Conservation (phyloP, 1,139 yeast genomes). For the Blastobotrys raffinosifermentans region DNA sequence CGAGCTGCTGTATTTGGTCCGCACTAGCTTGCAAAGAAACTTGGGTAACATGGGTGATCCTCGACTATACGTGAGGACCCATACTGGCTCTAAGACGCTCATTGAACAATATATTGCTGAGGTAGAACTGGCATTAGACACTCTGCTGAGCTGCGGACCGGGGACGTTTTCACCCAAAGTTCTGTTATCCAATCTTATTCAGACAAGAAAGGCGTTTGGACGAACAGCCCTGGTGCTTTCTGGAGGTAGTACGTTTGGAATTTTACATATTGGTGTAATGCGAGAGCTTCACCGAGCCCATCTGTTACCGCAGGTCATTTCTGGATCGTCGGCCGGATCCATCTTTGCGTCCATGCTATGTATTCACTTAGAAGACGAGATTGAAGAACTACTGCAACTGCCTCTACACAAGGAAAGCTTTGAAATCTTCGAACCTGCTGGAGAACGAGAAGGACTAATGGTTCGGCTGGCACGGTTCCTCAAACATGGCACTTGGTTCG, state of each 20-base stretch:
- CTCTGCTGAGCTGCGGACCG: slow-evolving; percentile 32
- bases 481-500: slow-evolving; percentile 85
- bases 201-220: slow-evolving; percentile 87
- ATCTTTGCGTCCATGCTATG: slow-evolving; percentile 87
- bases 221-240: slow-evolving; percentile 86
- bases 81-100: slow-evolving; percentile 76
- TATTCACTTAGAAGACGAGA: slow-evolving; percentile 72
- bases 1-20: slow-evolving; percentile 59
- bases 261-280: slow-evolving; percentile 87
- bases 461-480: slow-evolving; percentile 55
- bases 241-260: slow-evolving; percentile 94
- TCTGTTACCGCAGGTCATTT: slow-evolving; percentile 79
- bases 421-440: slow-evolving; percentile 61
- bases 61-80: slow-evolving; percentile 67
- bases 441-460: slow-evolving; percentile 42
- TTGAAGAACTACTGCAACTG: slow-evolving; percentile 38
- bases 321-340: slow-evolving; percentile 96
- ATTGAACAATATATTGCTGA: slow-evolving; percentile 81
- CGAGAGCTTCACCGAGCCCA: slow-evolving; percentile 69
- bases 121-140: slow-evolving; percentile 58
- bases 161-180: slow-evolving; percentile 53
- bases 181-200: slow-evolving; percentile 71
- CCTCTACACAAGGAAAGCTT: slow-evolving; percentile 52
- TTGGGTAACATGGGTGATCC: slow-evolving; percentile 85
- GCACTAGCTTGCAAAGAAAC: slow-evolving; percentile 83